Base-by-base conservation (phyloP, 1,139 yeast species). In the Hyphopichia wangnamkhiaoensis region DNA sequence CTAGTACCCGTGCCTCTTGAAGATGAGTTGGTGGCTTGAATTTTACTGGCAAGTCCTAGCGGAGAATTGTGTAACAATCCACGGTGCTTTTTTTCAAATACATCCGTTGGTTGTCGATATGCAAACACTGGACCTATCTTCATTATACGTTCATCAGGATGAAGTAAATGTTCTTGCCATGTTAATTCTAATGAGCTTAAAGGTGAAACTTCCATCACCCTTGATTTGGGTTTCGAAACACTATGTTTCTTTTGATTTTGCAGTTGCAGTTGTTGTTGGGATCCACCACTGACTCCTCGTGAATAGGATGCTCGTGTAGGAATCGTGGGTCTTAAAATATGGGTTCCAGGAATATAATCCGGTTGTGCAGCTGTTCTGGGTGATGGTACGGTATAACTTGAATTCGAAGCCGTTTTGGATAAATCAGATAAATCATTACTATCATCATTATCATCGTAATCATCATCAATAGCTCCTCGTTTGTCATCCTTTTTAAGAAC, bases 81-180 rank as follows among this genome's bases (percentile, higher is more conserved):
- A 49, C 68, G 74, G 44, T 75, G 68, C 47, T 73, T 81, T 51
- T 68, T 76, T 43, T 84, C 88, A 48, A 85, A 74, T 0, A 45
- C 33, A 2, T 76, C 83, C 0, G 81, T 78, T 0, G 54, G 32
- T 24, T 62, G 61, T 39, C 55, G 61, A 24, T 57, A 59, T 2
- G 61, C 71, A 37, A 65, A 60, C 0, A 70, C 76, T 13, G 72
- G 71, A 0, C 94, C 96, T 15, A 79, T 74, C 46, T 79, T 79
- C 37, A 89, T 49, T 1, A 90, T 74, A 40, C 95, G 71, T 59
- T 91, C 98, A 37, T 84, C 83, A 2, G 76, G 67, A 50, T 79
- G 80, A 12, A 64, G 66, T 43, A 90, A 66, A 48, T 74, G 77
- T 33, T 69, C 63, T 10, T 78, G 71, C 89, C 93, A 89, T 23